A percentile compares a stretch with the other conserved stretches of the same genome.
These are phyloP conservation scores for Clonostachys byssicola DNA, from an alignment of 2,329 filamentous ascomycete genomes.

Conservation along the genomic window DNA sequence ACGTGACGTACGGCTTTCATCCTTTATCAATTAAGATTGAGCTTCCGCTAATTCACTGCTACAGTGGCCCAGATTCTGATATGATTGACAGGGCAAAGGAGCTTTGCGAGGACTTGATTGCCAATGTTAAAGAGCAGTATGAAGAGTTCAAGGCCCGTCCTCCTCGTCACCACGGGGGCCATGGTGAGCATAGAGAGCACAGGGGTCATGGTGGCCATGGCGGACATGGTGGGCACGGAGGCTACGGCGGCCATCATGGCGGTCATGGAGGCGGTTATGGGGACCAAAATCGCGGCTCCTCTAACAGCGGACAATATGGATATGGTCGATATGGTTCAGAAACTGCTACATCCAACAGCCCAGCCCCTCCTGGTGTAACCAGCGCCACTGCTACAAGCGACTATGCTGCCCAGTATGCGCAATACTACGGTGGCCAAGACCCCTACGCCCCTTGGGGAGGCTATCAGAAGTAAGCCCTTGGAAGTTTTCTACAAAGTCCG, in stretches of 20 bases:
- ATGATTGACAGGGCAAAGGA: slow-evolving; percentile 86
- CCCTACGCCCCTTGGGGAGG: slow-evolving; percentile 91
- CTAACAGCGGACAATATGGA: slow-evolving; percentile 18
- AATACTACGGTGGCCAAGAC: slow-evolving; percentile 73
- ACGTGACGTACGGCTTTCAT: slow-evolving; percentile 71
- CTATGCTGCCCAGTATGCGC: slow-evolving; percentile 77
- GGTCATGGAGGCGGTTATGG: slow-evolving; percentile 24
- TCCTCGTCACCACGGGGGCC: slow-evolving; percentile 50
- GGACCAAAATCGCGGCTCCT: slow-evolving; percentile 20
- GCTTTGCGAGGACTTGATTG: slow-evolving; percentile 82
- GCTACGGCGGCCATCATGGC: slow-evolving; percentile 24
- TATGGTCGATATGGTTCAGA: slow-evolving; percentile 20
- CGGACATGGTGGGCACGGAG: slow-evolving; percentile 30
- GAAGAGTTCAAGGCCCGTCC: slow-evolving; percentile 85
- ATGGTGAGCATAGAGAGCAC: slow-evolving; percentile 36
- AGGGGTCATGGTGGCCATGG: slow-evolving; percentile 32
- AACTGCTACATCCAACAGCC: slow-evolving; percentile 24
- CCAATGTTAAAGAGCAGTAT: slow-evolving; percentile 84
- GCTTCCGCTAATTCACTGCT: background rate
- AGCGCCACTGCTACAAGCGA: slow-evolving; percentile 36
- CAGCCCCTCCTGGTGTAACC: slow-evolving; percentile 18
- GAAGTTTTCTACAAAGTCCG: background rate
- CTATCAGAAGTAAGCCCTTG: slow-evolving; percentile 62
- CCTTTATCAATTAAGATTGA: background rate
- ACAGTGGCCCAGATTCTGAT: slow-evolving; percentile 77